Conservation (phyloP, 2,329 filamentous ascomycete species). For the Aureobasidium sp. region DNA sequence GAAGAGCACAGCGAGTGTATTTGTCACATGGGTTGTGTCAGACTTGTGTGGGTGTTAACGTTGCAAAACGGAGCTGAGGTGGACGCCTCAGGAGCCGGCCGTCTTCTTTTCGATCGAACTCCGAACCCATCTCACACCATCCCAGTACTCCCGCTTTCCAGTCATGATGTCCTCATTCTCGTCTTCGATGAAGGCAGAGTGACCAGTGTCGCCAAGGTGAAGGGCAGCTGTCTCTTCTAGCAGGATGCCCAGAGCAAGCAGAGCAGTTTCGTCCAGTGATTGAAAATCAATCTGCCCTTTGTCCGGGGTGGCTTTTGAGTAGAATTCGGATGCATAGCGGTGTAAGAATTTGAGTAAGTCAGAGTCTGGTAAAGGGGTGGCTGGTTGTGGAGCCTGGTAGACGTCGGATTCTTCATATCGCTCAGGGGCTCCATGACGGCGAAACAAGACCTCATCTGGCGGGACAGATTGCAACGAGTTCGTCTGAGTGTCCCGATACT, state of each 20-base stretch:
- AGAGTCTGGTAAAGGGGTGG: conserved; percentile 50
- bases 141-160: conserved; percentile 10
- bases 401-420: conserved; percentile 64
- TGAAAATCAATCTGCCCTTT: conserved; percentile 34
- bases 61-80: background rate
- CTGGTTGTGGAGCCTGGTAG: conserved; percentile 37
- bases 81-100: background rate
- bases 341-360: conserved; percentile 64
- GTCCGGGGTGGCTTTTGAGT: conserved; percentile 32
- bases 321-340: conserved; percentile 59
- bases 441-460: conserved; percentile 66
- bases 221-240: conserved; percentile 61
- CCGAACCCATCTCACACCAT: conserved; percentile 6
- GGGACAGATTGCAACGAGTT: conserved; percentile 38
- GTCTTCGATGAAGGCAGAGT: conserved; percentile 63
- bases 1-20: background rate
- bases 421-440: conserved; percentile 52
- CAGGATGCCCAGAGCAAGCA: conserved; percentile 66
- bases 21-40: background rate
- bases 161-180: conserved; percentile 21
- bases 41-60: background rate
- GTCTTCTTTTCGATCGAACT: conserved; percentile 5
- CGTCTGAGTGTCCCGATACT: conserved; percentile 20
- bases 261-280: conserved; percentile 70
- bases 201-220: conserved; percentile 54